These are phyloP conservation scores for Protomyces gravidus DNA, from an alignment of 1,139 yeast species.

Conservation along the genomic window DNA sequence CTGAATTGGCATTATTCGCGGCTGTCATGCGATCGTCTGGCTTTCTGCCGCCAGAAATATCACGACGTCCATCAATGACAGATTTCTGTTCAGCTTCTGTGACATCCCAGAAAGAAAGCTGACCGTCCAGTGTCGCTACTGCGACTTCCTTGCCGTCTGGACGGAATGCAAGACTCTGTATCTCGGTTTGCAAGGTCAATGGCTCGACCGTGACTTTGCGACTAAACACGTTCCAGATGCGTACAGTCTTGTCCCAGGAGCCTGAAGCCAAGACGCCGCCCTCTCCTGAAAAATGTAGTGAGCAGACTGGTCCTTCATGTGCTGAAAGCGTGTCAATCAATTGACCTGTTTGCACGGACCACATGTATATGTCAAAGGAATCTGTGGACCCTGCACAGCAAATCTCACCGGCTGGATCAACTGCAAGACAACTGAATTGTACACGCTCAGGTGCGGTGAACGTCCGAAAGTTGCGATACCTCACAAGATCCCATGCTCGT, in stretches of 20 bases:
- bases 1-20: constrained; percentile 75
- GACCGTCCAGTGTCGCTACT: constrained; percentile 85
- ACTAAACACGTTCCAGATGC: constrained; percentile 84
- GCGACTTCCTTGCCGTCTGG: constrained; percentile 92
- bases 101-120: constrained; percentile 74
- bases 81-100: constrained; percentile 77
- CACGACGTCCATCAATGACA: constrained; percentile 78
- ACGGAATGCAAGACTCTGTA: constrained; percentile 74
- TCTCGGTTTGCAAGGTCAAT: constrained; percentile 77
- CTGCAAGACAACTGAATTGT: constrained; percentile 84
- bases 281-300: constrained; percentile 79
- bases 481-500: constrained; percentile 90
- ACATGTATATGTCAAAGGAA: constrained; percentile 82
- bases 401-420: constrained; percentile 95
- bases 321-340: constrained; percentile 81
- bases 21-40: constrained; percentile 76
- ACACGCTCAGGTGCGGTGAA: constrained; percentile 86
- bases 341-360: constrained; percentile 98
- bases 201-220: constrained; percentile 87
- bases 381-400: constrained; percentile 94
- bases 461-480: constrained; percentile 90
- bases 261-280: constrained; percentile 79
- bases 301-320: constrained; percentile 93
- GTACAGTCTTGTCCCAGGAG: constrained; percentile 92
- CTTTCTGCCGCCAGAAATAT: constrained; percentile 82